Evolutionary conservation across 768 basidiomycete species (phyloP).

Genomic region (Russula griseocarnosa): DNA sequence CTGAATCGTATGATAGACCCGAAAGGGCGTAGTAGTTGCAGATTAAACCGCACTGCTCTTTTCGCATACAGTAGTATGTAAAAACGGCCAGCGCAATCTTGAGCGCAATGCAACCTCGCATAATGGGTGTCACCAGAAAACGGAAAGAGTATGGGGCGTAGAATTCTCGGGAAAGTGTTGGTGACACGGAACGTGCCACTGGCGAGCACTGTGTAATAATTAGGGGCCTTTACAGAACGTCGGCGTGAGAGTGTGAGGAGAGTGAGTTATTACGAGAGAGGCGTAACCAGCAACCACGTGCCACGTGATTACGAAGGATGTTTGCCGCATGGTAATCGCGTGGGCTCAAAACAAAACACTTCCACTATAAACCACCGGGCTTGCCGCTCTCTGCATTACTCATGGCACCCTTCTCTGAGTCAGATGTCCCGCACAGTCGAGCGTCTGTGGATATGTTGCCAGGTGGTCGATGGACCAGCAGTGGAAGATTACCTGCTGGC

Average conservation of each 20-base stretch:
- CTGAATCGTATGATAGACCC: not conserved
- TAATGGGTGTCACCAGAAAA: too few relatives aligned
- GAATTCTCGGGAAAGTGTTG: not conserved
- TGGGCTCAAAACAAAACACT: too few relatives aligned
- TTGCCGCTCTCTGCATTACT: constrained; percentile 49
- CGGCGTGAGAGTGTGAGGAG: too few relatives aligned
- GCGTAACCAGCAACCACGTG: not conserved
- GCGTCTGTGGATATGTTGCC: constrained; percentile 41
- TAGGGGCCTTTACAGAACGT: not conserved
- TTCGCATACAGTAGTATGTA: not conserved
- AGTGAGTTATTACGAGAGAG: too few relatives aligned
- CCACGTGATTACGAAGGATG: not conserved
- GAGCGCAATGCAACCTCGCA: too few relatives aligned
- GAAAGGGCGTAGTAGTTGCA: not conserved
- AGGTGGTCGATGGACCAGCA: constrained; percentile 37
- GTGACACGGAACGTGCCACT: not conserved
- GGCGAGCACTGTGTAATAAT: not conserved
- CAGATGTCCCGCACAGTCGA: constrained; percentile 47
- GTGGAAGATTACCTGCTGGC: too few relatives aligned
- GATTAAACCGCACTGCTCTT: not conserved
- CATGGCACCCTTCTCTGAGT: constrained; percentile 57
- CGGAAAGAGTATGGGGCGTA: too few relatives aligned
- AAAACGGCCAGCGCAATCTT: not conserved
- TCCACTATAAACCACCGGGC: too few relatives aligned
- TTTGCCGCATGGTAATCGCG: too few relatives aligned